These are phyloP conservation scores for Neofusicoccum ribis DNA, from an alignment of 2,329 filamentous ascomycete genomes.

Conservation along the genomic window DNA sequence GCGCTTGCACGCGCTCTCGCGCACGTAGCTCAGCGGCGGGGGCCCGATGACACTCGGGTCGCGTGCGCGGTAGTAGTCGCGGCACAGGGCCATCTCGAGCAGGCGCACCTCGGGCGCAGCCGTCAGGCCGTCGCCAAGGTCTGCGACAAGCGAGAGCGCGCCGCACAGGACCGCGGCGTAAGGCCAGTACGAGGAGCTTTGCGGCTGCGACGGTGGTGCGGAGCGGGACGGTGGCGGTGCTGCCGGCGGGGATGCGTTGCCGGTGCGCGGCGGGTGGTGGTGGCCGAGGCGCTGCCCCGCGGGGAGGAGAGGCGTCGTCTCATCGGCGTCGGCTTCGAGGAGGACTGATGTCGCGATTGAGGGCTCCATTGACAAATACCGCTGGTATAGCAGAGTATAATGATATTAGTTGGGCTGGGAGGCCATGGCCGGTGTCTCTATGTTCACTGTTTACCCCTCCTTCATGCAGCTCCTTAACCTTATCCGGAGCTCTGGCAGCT, in stretches of 20 bases:
- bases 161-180: slow-evolving; percentile 1
- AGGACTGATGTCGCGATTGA: neutral
- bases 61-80: slow-evolving; percentile 6
- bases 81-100: slow-evolving; percentile 16
- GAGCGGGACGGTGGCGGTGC: neutral
- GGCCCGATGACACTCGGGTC: slow-evolving; percentile 3
- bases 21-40: slow-evolving; percentile 12
- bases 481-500: too few relatives aligned
- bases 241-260: neutral
- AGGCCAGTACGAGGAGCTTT: neutral
- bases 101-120: slow-evolving; percentile 15
- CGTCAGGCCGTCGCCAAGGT: slow-evolving; percentile 15
- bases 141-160: slow-evolving; percentile 9
- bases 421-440: neutral
- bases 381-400: neutral
- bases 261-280: neutral
- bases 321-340: neutral
- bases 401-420: neutral
- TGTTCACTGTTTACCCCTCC: neutral
- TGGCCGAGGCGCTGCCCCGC: neutral
- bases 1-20: slow-evolving; percentile 9
- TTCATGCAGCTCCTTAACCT: neutral
- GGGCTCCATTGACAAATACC: neutral
- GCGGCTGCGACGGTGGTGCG: neutral
- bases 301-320: neutral